phyloP scores from a whole-genome alignment of 495 filamentous ascomycete species.

The Trichoderma erinaceum region DNA sequence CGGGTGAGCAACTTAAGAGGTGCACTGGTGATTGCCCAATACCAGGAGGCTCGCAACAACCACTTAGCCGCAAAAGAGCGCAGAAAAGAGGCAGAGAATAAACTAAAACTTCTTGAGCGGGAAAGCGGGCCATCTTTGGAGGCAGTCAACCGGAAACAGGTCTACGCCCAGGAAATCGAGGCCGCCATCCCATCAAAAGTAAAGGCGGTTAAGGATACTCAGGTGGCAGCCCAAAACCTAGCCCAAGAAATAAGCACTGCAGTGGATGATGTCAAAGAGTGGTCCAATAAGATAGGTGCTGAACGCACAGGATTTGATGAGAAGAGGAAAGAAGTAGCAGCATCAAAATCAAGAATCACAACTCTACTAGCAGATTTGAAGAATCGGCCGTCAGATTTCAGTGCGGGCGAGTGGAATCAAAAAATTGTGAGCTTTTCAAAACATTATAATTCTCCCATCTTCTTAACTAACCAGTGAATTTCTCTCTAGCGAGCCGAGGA shows the following conservation, averaged over 20 bases:
- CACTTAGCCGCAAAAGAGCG: slow-evolving; percentile 42
- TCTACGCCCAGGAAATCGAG: slow-evolving; percentile 39
- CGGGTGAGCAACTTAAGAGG: slow-evolving; percentile 62
- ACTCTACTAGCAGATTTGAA: slow-evolving; percentile 39
- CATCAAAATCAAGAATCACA: slow-evolving; percentile 37
- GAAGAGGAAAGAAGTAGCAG: slow-evolving; percentile 47
- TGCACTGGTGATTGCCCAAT: slow-evolving; percentile 59
- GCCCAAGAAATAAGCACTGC: slow-evolving; percentile 39
- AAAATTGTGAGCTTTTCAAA: slow-evolving; percentile 41
- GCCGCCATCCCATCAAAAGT: slow-evolving; percentile 23
- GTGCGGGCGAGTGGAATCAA: slow-evolving; percentile 46
- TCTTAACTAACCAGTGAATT: not conserved
- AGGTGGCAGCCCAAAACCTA: slow-evolving; percentile 21
- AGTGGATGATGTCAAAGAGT: slow-evolving; percentile 47
- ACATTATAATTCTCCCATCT: not conserved
- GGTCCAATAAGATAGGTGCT: slow-evolving; percentile 48
- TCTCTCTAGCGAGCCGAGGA: slow-evolving; percentile 35
- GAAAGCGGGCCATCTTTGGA: slow-evolving; percentile 62
- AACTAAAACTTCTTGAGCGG: slow-evolving; percentile 50
- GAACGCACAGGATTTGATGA: slow-evolving; percentile 48
- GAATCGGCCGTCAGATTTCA: slow-evolving; percentile 42
- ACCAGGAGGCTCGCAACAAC: slow-evolving; percentile 40
- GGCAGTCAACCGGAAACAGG: slow-evolving; percentile 59
- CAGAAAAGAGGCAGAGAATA: slow-evolving; percentile 39
- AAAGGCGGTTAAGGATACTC: slow-evolving; percentile 17